Base-by-base conservation (phyloP, 2,329 filamentous ascomycete species). In the Alternaria triticimaculans region DNA sequence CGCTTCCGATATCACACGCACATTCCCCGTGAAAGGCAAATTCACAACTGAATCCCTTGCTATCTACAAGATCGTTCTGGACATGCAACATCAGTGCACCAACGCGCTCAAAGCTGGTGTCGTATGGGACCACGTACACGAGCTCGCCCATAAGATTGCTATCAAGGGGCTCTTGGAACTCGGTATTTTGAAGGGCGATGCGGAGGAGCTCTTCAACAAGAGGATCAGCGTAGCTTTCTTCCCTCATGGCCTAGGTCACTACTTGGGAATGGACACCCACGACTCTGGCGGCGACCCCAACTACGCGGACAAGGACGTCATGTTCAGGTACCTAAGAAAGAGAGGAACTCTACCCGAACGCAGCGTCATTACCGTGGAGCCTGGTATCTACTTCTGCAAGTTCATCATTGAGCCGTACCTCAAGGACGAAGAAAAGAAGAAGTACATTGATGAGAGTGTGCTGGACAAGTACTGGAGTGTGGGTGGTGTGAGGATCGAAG, bases 291-390 rank as follows among this genome's bases (percentile, higher is more conserved):
- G 84, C 3, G 81, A 85, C 43, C 77, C 84, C 2, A 82, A 85
- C 66, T 84, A 85, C 70, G 75, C 74, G 9, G 96, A 99, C 76
- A 83, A 87, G 63, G 94, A 99, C 78, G 84, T 87, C 37, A 88
- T 97, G 86, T 98, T 97, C 82, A 87, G 89, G 57, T 98, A 97
- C 76, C 83, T 99, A 64, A 86, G 96, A 48, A 90, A 97, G 43
- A 85, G 96, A 57, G 90, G 92, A 12, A 86, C 82, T 21, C 80
- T 97, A 51, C 93, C 93, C 0, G 90, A 89, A 0, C 91, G 92
- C 8, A 90, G 90, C 54, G 93, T 99, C 23, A 90, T 99, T 57
- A 99, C 96, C 0, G 95, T 98, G 43, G 96, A 99, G 83, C 96
- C 96, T 12, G 96, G 96, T 20, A 89, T 90, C 43, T 94, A 94